Base-by-base conservation (phyloP, 768 basidiomycete species). In the Podaxis sp. region DNA sequence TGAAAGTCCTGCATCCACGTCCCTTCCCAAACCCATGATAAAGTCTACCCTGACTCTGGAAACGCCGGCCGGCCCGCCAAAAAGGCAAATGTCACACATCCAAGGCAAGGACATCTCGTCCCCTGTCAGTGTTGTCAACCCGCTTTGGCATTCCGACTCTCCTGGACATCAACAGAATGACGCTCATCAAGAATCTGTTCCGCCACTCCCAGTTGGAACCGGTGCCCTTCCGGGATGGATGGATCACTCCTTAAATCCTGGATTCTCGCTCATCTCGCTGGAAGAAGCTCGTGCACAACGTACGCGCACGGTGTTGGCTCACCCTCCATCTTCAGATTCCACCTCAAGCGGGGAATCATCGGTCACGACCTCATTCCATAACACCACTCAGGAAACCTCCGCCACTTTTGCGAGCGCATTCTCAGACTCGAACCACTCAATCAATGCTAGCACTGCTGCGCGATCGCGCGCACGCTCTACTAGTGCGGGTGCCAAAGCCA, bases 271-370 rank as follows among this genome's bases (percentile, higher is more conserved):
- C 42, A 92, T 93, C 55, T 84, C 89, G 4, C 78, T 93, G 58
- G 88, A 92, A 69, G 89, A 93, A 75, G 91, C 91, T 2, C 85
- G 90, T 67, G 89, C 87, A 12, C 85, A 88, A 70, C 84, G 88
- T 55, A 77, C 83, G 51, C 84, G 88, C 56, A 83, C 48, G 5
- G 38, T 26, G 9, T 22, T 49, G 26, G 79, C 67, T 75, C 74
- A n/a, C 82, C 82, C 22, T 13, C 54, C 33, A 8, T 69, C 73
- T 52, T 68, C 65, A 51, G 51, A 60, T 11, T 69, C 73, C 52
- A 69, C 66, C 52, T 67, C 71, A 55, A 66, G 68, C 62, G 62
- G 69, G 15, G 44, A 66, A 12, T 67, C 71, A 0, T 71, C 73
- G 11, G 68, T 73, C 7, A 70, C 68, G 6, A 66, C 68, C 6